Conservation (phyloP, 2,329 filamentous ascomycete genomes). For the Daldinia sp. region DNA sequence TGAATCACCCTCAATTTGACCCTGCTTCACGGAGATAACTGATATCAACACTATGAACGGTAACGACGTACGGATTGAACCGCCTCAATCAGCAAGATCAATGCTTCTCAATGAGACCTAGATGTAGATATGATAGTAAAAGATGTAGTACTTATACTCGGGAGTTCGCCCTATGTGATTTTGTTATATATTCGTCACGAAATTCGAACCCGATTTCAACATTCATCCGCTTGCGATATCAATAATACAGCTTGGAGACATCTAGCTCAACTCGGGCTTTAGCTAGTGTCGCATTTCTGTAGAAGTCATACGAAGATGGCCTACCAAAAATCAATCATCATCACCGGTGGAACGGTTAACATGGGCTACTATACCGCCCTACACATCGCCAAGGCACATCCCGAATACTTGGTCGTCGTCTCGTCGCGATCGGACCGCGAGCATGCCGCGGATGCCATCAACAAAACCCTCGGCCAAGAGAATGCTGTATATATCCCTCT, state of each 20-base stretch:
- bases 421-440: slow-evolving; percentile 54
- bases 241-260: not conserved
- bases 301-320: not conserved
- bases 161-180: not conserved
- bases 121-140: not conserved
- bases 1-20: not conserved
- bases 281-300: too few relatives aligned
- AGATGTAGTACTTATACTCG: not conserved
- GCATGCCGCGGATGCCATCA: slow-evolving; percentile 54
- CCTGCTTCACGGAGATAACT: not conserved
- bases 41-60: not conserved
- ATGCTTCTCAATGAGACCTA: not conserved
- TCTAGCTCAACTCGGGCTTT: not conserved
- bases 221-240: not conserved
- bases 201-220: not conserved
- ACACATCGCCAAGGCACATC: slow-evolving; percentile 36
- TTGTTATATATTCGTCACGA: not conserved
- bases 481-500: slow-evolving; percentile 48
- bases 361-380: not conserved
- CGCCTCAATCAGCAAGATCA: not conserved
- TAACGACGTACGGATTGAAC: not conserved
- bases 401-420: slow-evolving; percentile 53
- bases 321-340: not conserved
- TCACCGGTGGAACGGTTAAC: not conserved
- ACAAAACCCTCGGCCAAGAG: slow-evolving; percentile 49